These are phyloP conservation scores for Obelidium mucronatum DNA, from an alignment of 192 early-diverging fungal genomes.

Conservation along the genomic window DNA sequence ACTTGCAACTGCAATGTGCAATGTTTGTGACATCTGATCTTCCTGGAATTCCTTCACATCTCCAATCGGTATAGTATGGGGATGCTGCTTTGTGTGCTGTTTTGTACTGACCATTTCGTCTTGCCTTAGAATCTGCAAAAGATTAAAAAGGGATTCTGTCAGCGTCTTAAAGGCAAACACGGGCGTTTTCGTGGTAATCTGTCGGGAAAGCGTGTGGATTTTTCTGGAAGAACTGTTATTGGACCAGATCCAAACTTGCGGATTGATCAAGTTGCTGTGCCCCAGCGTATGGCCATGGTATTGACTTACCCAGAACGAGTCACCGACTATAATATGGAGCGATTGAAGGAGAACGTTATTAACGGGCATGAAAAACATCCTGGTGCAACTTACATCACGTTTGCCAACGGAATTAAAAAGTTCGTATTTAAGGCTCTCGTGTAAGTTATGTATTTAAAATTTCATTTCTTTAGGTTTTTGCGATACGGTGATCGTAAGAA, in stretches of 20 bases:
- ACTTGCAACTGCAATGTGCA: slow-evolving; percentile 87
- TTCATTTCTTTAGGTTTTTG: slow-evolving; percentile 55
- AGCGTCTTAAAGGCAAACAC: slow-evolving; percentile 98
- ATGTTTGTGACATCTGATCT: slow-evolving; percentile 98
- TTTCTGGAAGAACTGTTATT: slow-evolving; percentile 98
- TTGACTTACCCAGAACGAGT: slow-evolving; percentile 97
- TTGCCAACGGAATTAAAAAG: slow-evolving; percentile 50
- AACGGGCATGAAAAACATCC: slow-evolving; percentile 93
- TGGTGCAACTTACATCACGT: slow-evolving; percentile 87
- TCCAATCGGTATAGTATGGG: slow-evolving; percentile 45
- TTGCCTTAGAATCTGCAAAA: slow-evolving; percentile 60
- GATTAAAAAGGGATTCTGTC: slow-evolving; percentile 86
- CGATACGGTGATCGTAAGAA: slow-evolving; percentile 75
- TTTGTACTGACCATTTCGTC: too few species aligned
- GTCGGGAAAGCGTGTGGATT: slow-evolving; percentile 99
- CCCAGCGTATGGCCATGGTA: slow-evolving; percentile 86
- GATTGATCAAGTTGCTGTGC: slow-evolving; percentile 96
- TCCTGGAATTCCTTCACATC: slow-evolving; percentile 80
- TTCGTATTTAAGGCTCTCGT: slow-evolving; percentile 7
- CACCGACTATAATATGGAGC: slow-evolving; percentile 85
- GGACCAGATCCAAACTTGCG: slow-evolving; percentile 98
- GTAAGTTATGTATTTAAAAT: background rate
- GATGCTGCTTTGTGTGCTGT: slow-evolving; percentile 39
- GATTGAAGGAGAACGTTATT: slow-evolving; percentile 73
- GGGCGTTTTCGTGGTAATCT: slow-evolving; percentile 99